phyloP scores from a whole-genome alignment of 73 alveolate species.

The Paramecium biaurelia region DNA sequence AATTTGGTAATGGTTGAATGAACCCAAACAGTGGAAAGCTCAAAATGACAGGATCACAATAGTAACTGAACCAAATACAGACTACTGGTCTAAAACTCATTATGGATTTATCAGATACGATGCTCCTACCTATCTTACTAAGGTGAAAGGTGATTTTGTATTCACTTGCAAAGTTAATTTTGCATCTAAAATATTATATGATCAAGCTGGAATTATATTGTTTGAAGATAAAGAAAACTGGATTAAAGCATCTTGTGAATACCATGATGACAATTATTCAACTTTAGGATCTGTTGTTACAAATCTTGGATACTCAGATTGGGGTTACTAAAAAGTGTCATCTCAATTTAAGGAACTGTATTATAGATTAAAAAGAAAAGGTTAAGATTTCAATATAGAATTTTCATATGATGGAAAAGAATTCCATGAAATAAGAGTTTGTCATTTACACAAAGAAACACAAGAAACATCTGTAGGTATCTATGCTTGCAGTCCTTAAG shows the following conservation, averaged over 20 bases:
- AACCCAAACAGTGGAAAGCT: not conserved
- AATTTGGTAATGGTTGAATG: not conserved
- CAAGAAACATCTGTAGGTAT: not conserved
- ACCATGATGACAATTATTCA: not conserved
- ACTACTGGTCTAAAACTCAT: slow-evolving; percentile 14
- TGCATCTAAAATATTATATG: not conserved
- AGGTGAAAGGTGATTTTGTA: not conserved
- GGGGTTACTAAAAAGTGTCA: not conserved
- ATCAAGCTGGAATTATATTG: slow-evolving; percentile 14
- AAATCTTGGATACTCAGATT: slow-evolving; percentile 17
- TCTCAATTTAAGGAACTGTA: not conserved
- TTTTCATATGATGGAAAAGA: not conserved
- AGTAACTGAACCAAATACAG: not conserved
- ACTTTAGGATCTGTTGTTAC: slow-evolving; percentile 21
- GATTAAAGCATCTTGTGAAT: not conserved
- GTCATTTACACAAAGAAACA: slow-evolving; percentile 3
- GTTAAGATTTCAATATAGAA: not conserved
- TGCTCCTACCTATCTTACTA: slow-evolving; percentile 20
- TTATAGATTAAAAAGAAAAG: not conserved
- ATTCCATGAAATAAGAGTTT: not conserved
- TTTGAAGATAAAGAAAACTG: not conserved
- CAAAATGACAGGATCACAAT: not conserved
- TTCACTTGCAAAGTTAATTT: not conserved
- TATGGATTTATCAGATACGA: not conserved
- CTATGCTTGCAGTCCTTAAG: slow-evolving; percentile 33